Evolutionary conservation across 495 filamentous ascomycete species (phyloP), one percentile per base, ranked within the genome.

Genomic region (Bacidia gigantensis): DNA sequence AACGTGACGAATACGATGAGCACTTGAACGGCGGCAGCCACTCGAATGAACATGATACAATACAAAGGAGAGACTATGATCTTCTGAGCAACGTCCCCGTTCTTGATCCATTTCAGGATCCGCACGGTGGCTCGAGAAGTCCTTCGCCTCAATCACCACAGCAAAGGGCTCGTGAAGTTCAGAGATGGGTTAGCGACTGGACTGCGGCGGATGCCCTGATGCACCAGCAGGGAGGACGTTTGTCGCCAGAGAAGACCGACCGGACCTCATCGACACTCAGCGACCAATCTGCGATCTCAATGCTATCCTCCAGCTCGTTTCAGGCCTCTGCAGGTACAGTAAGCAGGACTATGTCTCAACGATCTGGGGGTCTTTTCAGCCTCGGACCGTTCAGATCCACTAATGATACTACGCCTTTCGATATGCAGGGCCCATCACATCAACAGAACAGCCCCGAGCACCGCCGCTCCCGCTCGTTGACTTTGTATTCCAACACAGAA

Each of bases 1-100:
- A 87, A 64, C 71, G 69, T 3, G 88, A 94, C 39, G 86, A 89
- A 47, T 62, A 72, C 10, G 64, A 62, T 21, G 72, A 72, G 29
- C 66, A 63, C 21, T 3, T 52, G 52, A 50, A 62, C 52, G 50
- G 59, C 49, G 49, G 64, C 58, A 55, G 60, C 42, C 25, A 57
- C 60, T 60, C 58, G 3, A 56, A 26, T 21, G 44, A 58, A 7
- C 22, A 56, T 14, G 53, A 59, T 17, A 52, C 46, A 26, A 41
- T 53, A 11, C 55, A 62, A 26, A 29, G 46, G 25, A 38, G 49
- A 21, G 60, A 60, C 25, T 49, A 49, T 20, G 52, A 60, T 49
- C 25, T 56, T 2, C 32, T 60, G 2, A 48, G 44, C 43, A 46
- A 58, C 14, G 56, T 50, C 2, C 58, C 56, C 1, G 23, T 49